Conservation (phyloP, 2,329 filamentous ascomycete genomes). For the Paraphoma chrysanthemicola region DNA sequence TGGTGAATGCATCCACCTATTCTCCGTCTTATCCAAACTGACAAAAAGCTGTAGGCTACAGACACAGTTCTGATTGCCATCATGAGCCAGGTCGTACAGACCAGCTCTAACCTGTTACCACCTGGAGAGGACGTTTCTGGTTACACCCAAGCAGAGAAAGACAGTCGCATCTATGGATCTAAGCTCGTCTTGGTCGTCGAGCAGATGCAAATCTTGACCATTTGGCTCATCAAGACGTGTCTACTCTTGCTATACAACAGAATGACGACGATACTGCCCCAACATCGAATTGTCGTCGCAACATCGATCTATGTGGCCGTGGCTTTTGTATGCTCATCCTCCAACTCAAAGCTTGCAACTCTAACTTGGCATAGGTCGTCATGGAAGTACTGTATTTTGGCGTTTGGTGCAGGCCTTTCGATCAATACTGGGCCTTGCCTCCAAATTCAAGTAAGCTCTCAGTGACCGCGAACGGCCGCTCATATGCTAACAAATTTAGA, state of each 20-base stretch:
- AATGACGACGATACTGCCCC: constrained; percentile 50
- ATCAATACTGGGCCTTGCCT: constrained; percentile 61
- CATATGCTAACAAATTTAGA: constrained; percentile 16
- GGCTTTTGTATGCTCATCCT: constrained; percentile 49
- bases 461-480: not conserved
- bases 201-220: constrained; percentile 58
- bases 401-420: constrained; percentile 63
- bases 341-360: not conserved
- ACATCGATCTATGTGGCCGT: constrained; percentile 55
- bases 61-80: constrained; percentile 42
- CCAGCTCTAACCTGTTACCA: constrained; percentile 45
- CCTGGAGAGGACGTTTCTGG: constrained; percentile 38
- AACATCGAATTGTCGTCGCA: constrained; percentile 47
- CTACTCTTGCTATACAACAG: constrained; percentile 62
- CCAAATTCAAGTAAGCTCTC: constrained; percentile 33
- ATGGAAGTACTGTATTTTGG: constrained; percentile 59
- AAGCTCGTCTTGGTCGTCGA: constrained; percentile 63
- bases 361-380: constrained; percentile 26
- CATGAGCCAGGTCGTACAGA: constrained; percentile 41
- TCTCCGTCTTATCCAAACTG: not conserved
- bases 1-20: constrained; percentile 27
- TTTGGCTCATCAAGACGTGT: constrained; percentile 62
- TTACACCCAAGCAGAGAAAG: constrained; percentile 48
- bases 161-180: constrained; percentile 58
- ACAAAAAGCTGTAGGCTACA: constrained; percentile 27